Percentiles rank a stretch among this genome's conserved stretches.
Evolutionary conservation across 805 yeast species (phyloP).

Genomic region (Spathaspora boniae): DNA sequence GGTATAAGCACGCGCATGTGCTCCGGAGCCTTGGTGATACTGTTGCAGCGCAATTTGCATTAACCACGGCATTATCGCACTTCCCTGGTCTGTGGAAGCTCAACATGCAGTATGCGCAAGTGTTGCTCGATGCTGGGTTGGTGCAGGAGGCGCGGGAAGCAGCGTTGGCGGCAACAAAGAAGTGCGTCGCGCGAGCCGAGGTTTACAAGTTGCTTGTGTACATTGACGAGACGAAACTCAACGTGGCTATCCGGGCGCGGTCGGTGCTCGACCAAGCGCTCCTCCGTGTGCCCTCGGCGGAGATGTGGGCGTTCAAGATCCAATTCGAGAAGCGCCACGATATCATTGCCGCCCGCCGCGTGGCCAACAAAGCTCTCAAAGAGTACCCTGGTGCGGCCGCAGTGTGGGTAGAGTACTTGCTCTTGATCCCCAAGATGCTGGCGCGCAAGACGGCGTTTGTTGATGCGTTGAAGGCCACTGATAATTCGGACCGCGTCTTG

Average conservation of each 20-base stretch:
- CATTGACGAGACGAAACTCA: slow-evolving; percentile 41
- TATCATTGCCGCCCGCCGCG: slow-evolving; percentile 46
- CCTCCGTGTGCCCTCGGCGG: slow-evolving; percentile 47
- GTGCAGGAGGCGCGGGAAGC: slow-evolving; percentile 44
- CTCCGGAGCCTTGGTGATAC: slow-evolving; percentile 15
- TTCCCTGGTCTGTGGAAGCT: slow-evolving; percentile 53
- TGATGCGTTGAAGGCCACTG: slow-evolving; percentile 68
- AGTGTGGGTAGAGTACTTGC: slow-evolving; percentile 65
- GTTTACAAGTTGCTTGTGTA: slow-evolving; percentile 57
- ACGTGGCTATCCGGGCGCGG: slow-evolving; percentile 56
- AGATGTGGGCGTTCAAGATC: slow-evolving; percentile 58
- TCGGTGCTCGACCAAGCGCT: slow-evolving; percentile 69
- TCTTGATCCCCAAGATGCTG: slow-evolving; percentile 43
- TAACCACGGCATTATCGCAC: slow-evolving; percentile 44
- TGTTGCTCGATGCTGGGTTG: slow-evolving; percentile 32
- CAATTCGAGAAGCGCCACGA: slow-evolving; percentile 55
- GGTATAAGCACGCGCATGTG: slow-evolving; percentile 50
- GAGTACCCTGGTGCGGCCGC: slow-evolving; percentile 54
- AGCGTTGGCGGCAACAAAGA: slow-evolving; percentile 46
- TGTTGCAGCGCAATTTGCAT: no score
- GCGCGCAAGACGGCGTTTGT: slow-evolving; percentile 55
- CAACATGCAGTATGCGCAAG: slow-evolving; percentile 60
- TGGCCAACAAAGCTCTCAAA: slow-evolving; percentile 58
- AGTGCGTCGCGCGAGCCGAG: slow-evolving; percentile 37
- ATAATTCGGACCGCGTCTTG: slow-evolving; percentile 57